Conservation (phyloP, 2,329 filamentous ascomycete genomes). For the Aspergillus bombycis region DNA sequence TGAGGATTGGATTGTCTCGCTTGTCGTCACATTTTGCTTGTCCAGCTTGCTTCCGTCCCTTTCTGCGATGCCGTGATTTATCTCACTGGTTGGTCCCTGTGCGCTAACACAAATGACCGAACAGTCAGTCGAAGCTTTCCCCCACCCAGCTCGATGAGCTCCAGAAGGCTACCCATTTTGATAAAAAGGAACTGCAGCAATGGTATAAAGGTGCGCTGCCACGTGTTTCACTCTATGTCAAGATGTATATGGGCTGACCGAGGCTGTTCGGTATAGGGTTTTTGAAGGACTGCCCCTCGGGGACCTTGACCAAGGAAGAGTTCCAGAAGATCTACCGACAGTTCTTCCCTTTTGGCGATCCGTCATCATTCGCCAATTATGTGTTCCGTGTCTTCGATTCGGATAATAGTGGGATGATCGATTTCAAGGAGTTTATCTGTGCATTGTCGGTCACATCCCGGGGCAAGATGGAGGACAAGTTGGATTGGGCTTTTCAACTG, state of each 20-base stretch:
- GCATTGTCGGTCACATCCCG: conserved; percentile 94
- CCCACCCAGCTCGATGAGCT: conserved; percentile 94
- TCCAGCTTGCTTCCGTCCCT: background rate
- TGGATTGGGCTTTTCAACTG: conserved; percentile 98
- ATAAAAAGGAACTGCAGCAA: conserved; percentile 99
- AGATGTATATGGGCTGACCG: background rate
- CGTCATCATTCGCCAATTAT: conserved; percentile 96
- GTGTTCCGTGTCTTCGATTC: conserved; percentile 99
- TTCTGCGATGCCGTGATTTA: background rate
- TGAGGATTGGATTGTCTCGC: background rate
- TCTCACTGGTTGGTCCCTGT: background rate
- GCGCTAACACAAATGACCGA: background rate
- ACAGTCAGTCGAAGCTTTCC: conserved; percentile 95
- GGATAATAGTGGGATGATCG: conserved; percentile 95
- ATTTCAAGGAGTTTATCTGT: conserved; percentile 99
- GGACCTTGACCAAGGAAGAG: conserved; percentile 95
- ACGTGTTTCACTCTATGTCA: background rate
- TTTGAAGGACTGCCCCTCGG: conserved; percentile 95
- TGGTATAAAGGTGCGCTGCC: conserved; percentile 90
- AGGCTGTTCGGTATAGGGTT: conserved; percentile 65
- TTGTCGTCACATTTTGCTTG: background rate
- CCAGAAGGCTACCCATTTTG: conserved; percentile 96
- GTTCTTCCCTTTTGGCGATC: conserved; percentile 98
- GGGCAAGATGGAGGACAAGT: conserved; percentile 98
- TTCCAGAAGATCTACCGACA: conserved; percentile 99